Evolutionary conservation across 2,329 filamentous ascomycete genomes (phyloP).

Genomic region (Diplodia corticola): DNA sequence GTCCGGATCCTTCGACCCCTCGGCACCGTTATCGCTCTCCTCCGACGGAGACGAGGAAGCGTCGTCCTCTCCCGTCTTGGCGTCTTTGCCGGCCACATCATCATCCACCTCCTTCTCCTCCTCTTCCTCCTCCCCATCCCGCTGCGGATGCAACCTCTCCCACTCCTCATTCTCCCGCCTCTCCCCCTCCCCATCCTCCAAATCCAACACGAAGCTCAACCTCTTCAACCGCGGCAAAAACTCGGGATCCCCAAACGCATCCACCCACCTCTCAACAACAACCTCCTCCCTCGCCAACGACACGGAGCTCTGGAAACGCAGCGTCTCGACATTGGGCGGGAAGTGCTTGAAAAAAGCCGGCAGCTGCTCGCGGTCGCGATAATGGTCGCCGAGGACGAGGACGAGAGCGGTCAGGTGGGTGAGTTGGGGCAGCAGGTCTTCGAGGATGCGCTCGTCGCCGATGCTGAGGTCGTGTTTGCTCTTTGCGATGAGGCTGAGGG

Average conservation of each 20-base stretch:
- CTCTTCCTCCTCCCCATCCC: too few species aligned
- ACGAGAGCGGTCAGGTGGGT: neutral
- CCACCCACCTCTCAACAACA: neutral
- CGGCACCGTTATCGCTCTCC: neutral
- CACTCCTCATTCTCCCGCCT: neutral
- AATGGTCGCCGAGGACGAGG: neutral
- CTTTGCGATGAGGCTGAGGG: neutral
- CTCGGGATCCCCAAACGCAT: neutral
- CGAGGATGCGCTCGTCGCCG: neutral
- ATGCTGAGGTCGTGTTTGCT: neutral
- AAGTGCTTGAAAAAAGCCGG: neutral
- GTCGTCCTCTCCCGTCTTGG: neutral
- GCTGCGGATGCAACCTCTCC: neutral
- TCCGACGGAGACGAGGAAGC: neutral
- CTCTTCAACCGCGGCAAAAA: neutral
- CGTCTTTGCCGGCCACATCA: too few species aligned
- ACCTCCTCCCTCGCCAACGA: neutral
- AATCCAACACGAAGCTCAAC: neutral
- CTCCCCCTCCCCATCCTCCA: neutral
- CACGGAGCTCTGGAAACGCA: neutral
- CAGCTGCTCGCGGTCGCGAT: neutral
- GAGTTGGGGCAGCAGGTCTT: neutral
- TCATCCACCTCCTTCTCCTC: too few species aligned
- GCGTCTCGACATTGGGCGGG: neutral
- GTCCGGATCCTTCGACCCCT: neutral